phyloP scores from a whole-genome alignment of 805 yeast genomes.

The Candida jianshihensis region DNA sequence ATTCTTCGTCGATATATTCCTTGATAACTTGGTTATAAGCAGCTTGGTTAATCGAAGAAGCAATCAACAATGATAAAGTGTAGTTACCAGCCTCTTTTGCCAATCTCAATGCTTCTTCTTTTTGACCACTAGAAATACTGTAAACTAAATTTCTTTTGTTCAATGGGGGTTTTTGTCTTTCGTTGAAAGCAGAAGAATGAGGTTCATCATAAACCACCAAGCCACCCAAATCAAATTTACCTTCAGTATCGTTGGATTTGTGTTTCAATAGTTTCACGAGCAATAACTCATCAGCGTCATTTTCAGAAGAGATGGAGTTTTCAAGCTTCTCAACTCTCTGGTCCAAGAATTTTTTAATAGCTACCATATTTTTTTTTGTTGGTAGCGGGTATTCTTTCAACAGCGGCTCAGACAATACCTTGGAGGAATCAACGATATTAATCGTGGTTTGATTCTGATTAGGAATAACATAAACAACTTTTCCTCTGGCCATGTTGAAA shows the following conservation, averaged over 20 bases:
- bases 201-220: slow-evolving; percentile 13
- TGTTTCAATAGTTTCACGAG: slow-evolving; percentile 27
- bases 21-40: slow-evolving; percentile 52
- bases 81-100: slow-evolving; percentile 64
- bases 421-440: slow-evolving; percentile 28
- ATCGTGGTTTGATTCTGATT: slow-evolving; percentile 20
- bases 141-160: slow-evolving; percentile 36
- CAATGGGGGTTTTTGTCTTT: slow-evolving; percentile 20
- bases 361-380: slow-evolving; percentile 22
- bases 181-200: not conserved
- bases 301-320: slow-evolving; percentile 28
- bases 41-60: slow-evolving; percentile 58
- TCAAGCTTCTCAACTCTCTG: slow-evolving; percentile 9
- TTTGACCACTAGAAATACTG: slow-evolving; percentile 61
- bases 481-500: slow-evolving; percentile 55
- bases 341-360: slow-evolving; percentile 22
- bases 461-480: slow-evolving; percentile 35
- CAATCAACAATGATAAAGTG: slow-evolving; percentile 69
- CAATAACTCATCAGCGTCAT: slow-evolving; percentile 69
- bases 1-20: slow-evolving; percentile 45
- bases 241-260: slow-evolving; percentile 12
- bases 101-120: slow-evolving; percentile 54
- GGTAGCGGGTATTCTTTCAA: slow-evolving; percentile 30
- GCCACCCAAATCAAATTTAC: slow-evolving; percentile 17
- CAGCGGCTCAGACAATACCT: slow-evolving; percentile 26